Conservation (phyloP, 345 rosid genomes). For the Pistacia vera region DNA sequence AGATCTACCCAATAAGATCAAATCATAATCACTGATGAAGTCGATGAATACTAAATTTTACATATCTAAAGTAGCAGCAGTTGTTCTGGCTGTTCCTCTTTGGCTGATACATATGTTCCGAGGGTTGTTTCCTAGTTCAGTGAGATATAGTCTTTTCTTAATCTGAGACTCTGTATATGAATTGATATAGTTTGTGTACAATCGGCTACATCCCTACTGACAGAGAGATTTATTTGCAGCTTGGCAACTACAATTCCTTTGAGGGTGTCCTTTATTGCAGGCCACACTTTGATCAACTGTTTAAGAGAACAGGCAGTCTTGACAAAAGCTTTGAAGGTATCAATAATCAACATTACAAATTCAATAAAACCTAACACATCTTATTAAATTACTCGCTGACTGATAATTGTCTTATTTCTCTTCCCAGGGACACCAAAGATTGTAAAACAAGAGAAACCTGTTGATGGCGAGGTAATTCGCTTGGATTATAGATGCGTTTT, state of each 20-base stretch:
- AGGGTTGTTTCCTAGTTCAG: constrained; percentile 1
- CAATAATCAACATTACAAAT: not conserved
- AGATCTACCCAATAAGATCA: not conserved
- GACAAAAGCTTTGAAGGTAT: constrained; percentile 97
- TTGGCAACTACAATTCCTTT: constrained; percentile 94
- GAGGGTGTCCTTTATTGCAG: constrained; percentile 98
- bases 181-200: no score
- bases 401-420: constrained; percentile 18
- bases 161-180: no score
- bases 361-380: not conserved
- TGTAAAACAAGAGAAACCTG: constrained; percentile 71
- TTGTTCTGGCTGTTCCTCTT: not conserved
- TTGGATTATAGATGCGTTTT: not conserved
- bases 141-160: not conserved
- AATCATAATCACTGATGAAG: not conserved
- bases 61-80: not conserved
- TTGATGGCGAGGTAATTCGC: constrained; percentile 75
- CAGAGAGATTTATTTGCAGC: constrained; percentile 50
- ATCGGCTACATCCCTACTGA: constrained; percentile 1
- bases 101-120: not conserved
- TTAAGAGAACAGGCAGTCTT: constrained; percentile 97
- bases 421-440: constrained; percentile 85
- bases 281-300: constrained; percentile 96
- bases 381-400: not conserved
- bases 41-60: not conserved